phyloP scores from a whole-genome alignment of 148 eudicot species.

The Bassia scoparia region DNA sequence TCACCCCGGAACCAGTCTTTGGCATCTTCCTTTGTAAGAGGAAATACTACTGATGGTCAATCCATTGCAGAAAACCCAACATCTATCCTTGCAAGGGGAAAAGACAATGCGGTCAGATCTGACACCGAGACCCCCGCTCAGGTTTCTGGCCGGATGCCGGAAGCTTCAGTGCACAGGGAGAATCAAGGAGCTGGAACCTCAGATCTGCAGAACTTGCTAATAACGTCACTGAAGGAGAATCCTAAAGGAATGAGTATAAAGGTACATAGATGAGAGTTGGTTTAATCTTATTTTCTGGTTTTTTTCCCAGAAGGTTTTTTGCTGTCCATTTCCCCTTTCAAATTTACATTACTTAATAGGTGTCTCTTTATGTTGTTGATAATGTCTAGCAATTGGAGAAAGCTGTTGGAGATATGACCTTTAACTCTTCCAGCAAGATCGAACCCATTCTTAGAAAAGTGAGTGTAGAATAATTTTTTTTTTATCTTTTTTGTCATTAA shows the following conservation, averaged over 20 bases:
- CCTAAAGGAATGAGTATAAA: constrained; percentile 85
- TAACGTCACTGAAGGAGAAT: constrained; percentile 59
- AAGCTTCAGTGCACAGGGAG: constrained; percentile 33
- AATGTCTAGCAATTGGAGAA: constrained; percentile 68
- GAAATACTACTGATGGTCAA: constrained; percentile 42
- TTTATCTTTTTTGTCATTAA: constrained; percentile 4
- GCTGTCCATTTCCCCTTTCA: not conserved
- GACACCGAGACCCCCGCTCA: constrained; percentile 42
- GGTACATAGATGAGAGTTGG: constrained; percentile 40
- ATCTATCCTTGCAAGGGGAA: constrained; percentile 33
- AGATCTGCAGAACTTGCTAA: constrained; percentile 58
- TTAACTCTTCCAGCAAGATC: constrained; percentile 53
- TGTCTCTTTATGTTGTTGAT: not conserved
- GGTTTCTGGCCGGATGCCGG: constrained; percentile 31
- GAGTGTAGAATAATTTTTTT: constrained; percentile 22
- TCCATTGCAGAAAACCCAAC: constrained; percentile 35
- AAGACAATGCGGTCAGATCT: constrained; percentile 38
- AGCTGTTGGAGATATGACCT: constrained; percentile 67
- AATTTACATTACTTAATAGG: not conserved
- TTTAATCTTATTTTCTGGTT: not conserved
- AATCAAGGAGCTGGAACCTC: constrained; percentile 38
- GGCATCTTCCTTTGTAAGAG: constrained; percentile 57
- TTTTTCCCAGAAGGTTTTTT: not conserved
- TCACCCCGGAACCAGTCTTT: constrained; percentile 59
- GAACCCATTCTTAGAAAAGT: constrained; percentile 79